Base-by-base conservation (phyloP, 495 filamentous ascomycete genomes). In the Penicillium waksmanii region DNA sequence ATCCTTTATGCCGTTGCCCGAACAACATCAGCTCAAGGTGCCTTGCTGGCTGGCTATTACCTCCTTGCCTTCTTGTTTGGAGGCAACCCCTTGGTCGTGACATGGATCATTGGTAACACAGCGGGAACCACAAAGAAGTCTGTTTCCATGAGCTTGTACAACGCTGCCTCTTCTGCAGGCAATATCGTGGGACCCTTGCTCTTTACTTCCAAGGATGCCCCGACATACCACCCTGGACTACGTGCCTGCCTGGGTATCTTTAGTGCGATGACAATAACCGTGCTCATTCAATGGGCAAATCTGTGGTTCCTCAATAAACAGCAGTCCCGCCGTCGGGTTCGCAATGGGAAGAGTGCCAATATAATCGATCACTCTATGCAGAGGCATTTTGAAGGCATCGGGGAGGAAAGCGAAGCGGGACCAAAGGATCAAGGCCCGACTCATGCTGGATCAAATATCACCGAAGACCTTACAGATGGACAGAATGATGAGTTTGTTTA, bases 401-500 rank as follows among this genome's bases (percentile, higher is more conserved):
- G 63, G 8, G 66, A 66, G 15, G 62, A 56, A 34, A 25, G 53
- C 21, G 31, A 46, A n/a, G 69, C 60, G 50, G 56, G 38, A 35
- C 66, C 51, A 18, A 66, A 46, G 11, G 67, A 40, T 15, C 38
- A 51, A n/a, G 65, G 65, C 38, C 60, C 60, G 31, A 52, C 62
- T 3, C 64, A 65, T 50, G 71, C 65, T 65, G 79, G 63, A 11
- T 68, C 64, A 46, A 57, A 80, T 36, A 82, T 78, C 11, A 82
- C 84, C 53, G 53, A 73, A 51, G 86, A 87, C 71, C 55, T 86
- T 66, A 88, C 85, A 25, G 85, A 88, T 64, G 66, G 82, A 33
- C 70, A 85, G 73, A 88, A 89, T 64, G 84, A 88, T 61, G 85
- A 89, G 71, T 87, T 88, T 74, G 79, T 87, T 7, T 87, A 87